Evolutionary conservation across 192 early-diverging fungal species (phyloP).

Genomic region (Mortierella alpina): DNA sequence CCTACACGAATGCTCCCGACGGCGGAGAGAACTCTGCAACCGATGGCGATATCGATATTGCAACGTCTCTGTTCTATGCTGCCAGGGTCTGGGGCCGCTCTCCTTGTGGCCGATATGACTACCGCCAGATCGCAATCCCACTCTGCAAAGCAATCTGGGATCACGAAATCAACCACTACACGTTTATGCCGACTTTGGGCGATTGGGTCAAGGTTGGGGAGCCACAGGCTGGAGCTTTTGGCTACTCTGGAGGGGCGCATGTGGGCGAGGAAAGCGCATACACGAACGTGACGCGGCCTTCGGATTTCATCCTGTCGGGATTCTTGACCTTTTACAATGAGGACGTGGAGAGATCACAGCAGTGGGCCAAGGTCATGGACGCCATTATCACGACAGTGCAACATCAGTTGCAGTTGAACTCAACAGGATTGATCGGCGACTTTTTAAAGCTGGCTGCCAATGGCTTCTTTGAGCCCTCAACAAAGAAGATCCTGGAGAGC

Average conservation of each 20-base stretch:
- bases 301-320: slow-evolving; percentile 64
- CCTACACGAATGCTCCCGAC: slow-evolving; percentile 57
- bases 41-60: slow-evolving; percentile 67
- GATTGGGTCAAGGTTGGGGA: slow-evolving; percentile 60
- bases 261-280: slow-evolving; percentile 56
- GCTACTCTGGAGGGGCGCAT: slow-evolving; percentile 36
- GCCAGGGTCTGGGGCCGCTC: slow-evolving; percentile 57
- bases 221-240: slow-evolving; percentile 4
- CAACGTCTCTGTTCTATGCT: slow-evolving; percentile 63
- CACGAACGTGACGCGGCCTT: slow-evolving; percentile 58
- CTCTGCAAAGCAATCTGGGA: slow-evolving; percentile 61
- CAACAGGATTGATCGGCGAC: slow-evolving; percentile 65
- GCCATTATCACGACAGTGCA: slow-evolving; percentile 54
- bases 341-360: slow-evolving; percentile 53
- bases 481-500: slow-evolving; percentile 58
- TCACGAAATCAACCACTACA: slow-evolving; percentile 60
- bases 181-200: slow-evolving; percentile 61
- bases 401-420: slow-evolving; percentile 53
- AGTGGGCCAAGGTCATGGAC: slow-evolving; percentile 60
- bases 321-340: slow-evolving; percentile 65
- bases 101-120: slow-evolving; percentile 51
- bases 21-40: slow-evolving; percentile 65
- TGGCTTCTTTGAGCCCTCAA: slow-evolving; percentile 51
- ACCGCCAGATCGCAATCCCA: slow-evolving; percentile 53
- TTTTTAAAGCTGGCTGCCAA: slow-evolving; percentile 58